Percentiles rank a stretch among this genome's conserved stretches.
These are phyloP conservation scores for Coleophoma eucalyptorum DNA, from an alignment of 2,329 filamentous ascomycete species.

Conservation along the genomic window DNA sequence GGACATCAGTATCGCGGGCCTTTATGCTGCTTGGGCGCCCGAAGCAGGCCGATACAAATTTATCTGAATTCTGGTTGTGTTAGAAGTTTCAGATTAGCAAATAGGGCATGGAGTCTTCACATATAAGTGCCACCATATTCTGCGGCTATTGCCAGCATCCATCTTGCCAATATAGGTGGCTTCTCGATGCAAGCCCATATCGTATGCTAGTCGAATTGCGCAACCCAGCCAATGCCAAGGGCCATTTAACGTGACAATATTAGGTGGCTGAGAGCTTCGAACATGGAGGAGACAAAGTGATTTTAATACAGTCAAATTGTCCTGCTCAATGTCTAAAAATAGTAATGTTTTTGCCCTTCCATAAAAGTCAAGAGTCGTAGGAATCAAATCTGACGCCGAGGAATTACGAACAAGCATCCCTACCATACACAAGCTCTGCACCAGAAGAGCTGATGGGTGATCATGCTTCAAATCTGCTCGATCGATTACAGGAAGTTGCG, in stretches of 20 bases:
- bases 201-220: background rate
- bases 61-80: too few species aligned
- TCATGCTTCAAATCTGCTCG: background rate
- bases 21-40: too few species aligned
- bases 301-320: background rate
- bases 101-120: too few species aligned
- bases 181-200: background rate
- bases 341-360: background rate
- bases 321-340: background rate
- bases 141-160: background rate
- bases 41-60: too few species aligned
- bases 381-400: background rate
- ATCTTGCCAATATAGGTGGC: background rate
- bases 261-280: background rate
- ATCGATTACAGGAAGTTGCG: background rate
- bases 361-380: background rate
- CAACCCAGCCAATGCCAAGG: constrained; percentile 1
- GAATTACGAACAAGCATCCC: background rate
- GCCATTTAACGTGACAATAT: background rate
- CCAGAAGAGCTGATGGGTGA: background rate
- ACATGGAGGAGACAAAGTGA: background rate
- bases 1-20: too few species aligned
- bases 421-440: background rate
- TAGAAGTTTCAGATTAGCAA: too few species aligned
- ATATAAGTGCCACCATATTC: background rate